Percentiles rank a stretch among this genome's conserved stretches.
phyloP scores from a whole-genome alignment of 495 filamentous ascomycete species.

The Penicillium ochrochloron region DNA sequence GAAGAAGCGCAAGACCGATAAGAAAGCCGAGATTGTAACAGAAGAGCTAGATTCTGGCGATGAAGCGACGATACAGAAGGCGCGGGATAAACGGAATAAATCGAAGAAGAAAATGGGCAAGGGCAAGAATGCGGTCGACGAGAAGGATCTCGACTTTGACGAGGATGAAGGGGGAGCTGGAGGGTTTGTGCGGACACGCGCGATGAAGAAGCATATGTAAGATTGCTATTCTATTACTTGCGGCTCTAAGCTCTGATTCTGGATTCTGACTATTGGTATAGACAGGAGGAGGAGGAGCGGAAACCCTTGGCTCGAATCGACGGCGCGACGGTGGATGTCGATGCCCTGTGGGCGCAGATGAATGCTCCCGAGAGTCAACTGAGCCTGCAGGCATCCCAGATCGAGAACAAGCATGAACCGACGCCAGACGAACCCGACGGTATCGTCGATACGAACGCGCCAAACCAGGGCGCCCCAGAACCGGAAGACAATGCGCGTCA shows the following conservation, averaged over 20 bases:
- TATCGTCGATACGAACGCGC: constrained; percentile 23
- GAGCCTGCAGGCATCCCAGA: constrained; percentile 24
- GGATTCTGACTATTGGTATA: constrained; percentile 35
- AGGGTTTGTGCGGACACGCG: constrained; percentile 81
- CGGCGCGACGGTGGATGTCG: constrained; percentile 84
- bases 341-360: constrained; percentile 86
- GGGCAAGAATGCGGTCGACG: constrained; percentile 49
- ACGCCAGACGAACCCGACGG: constrained; percentile 18
- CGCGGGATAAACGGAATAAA: constrained; percentile 57
- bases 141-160: constrained; percentile 56
- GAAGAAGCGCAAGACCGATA: constrained; percentile 48
- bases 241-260: constrained; percentile 15
- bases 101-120: constrained; percentile 43
- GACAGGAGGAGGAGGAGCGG: constrained; percentile 57
- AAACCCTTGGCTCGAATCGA: constrained; percentile 65
- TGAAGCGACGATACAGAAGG: constrained; percentile 72
- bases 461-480: constrained; percentile 28
- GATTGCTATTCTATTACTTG: constrained; percentile 20
- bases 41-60: constrained; percentile 70
- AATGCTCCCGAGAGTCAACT: constrained; percentile 46
- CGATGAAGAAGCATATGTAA: constrained; percentile 65
- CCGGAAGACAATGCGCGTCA: constrained; percentile 23
- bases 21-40: constrained; percentile 27
- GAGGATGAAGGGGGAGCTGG: constrained; percentile 71
- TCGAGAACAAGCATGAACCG: constrained; percentile 22